A percentile compares a stretch with the other conserved stretches of the same genome.
Conservation (phyloP, 163 green algal species). For the Volvox carteri region DNA sequence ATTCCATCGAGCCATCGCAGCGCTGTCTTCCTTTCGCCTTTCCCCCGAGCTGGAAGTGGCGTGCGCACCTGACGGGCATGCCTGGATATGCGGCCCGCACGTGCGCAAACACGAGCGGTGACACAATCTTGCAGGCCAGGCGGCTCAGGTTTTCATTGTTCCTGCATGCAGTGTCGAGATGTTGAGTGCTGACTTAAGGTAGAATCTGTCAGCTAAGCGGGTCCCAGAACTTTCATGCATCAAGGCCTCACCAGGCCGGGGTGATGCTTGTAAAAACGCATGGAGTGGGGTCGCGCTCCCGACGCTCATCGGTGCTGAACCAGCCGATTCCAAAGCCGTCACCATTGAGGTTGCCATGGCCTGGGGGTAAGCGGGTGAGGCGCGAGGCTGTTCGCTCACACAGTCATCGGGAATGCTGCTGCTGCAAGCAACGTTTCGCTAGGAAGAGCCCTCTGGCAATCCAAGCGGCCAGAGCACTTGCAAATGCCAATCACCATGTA, state of each 20-base stretch:
- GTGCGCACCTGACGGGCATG: constrained; percentile 90
- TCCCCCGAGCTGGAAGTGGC: not conserved
- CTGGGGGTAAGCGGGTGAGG: constrained; percentile 60
- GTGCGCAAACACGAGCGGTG: constrained; percentile 95
- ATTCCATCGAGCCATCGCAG: no score
- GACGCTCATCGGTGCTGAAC: constrained; percentile 75
- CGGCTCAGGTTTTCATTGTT: constrained; percentile 97
- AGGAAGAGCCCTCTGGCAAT: no score
- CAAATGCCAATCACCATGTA: no score
- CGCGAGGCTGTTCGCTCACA: no score
- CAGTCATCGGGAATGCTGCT: no score
- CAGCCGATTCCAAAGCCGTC: constrained; percentile 94
- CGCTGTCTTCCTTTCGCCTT: no score
- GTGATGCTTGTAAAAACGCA: constrained; percentile 95
- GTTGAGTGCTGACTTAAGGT: no score
- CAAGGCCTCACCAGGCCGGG: constrained; percentile 87
- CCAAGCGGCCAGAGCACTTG: no score
- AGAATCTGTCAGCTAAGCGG: no score
- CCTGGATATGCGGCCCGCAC: constrained; percentile 92
- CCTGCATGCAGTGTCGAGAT: constrained; percentile 61
- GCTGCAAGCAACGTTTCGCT: no score
- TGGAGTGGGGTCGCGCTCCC: constrained; percentile 77
- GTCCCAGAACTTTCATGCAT: no score
- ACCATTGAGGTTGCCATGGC: constrained; percentile 83
- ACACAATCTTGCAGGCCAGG: constrained; percentile 85